These are phyloP conservation scores for Neoboletus brunneissimus DNA, from an alignment of 768 basidiomycete species.

Conservation along the genomic window DNA sequence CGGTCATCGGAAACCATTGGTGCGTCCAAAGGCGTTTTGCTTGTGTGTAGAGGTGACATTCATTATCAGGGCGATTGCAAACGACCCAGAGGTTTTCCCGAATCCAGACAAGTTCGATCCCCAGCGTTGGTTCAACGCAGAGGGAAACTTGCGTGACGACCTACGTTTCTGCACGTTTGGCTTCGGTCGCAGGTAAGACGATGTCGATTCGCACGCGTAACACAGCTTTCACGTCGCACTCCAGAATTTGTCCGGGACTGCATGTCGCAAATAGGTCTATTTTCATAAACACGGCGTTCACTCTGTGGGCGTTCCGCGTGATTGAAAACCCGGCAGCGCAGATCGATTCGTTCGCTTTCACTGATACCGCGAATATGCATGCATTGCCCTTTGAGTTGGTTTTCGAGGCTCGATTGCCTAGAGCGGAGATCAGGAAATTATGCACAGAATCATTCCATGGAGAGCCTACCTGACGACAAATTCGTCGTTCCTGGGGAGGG, in stretches of 20 bases:
- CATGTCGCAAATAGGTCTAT: constrained; percentile 46
- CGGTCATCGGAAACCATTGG: constrained; percentile 14
- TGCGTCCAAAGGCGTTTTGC: neutral
- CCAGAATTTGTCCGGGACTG: constrained; percentile 28
- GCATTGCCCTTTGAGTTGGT: constrained; percentile 6
- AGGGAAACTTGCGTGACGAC: constrained; percentile 7
- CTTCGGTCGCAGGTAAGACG: constrained; percentile 11
- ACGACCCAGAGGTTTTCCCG: constrained; percentile 11
- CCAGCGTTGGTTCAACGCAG: constrained; percentile 2
- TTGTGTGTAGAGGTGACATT: neutral
- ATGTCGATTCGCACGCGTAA: too few species aligned
- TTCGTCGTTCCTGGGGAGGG: neutral
- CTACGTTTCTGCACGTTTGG: constrained; percentile 8
- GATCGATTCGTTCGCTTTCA: constrained; percentile 60
- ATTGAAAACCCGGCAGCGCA: constrained; percentile 45
- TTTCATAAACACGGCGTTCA: constrained; percentile 58
- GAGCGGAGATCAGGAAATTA: constrained; percentile 1
- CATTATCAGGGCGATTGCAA: constrained; percentile 9
- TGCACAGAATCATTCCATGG: constrained; percentile 1
- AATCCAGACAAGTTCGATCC: constrained; percentile 11
- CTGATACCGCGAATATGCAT: constrained; percentile 26
- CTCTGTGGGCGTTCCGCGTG: constrained; percentile 62
- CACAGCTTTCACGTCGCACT: neutral
- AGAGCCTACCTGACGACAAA: neutral
- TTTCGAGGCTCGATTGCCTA: constrained; percentile 8